phyloP scores from a whole-genome alignment of 768 basidiomycete species.

The Serendipita sp. region DNA sequence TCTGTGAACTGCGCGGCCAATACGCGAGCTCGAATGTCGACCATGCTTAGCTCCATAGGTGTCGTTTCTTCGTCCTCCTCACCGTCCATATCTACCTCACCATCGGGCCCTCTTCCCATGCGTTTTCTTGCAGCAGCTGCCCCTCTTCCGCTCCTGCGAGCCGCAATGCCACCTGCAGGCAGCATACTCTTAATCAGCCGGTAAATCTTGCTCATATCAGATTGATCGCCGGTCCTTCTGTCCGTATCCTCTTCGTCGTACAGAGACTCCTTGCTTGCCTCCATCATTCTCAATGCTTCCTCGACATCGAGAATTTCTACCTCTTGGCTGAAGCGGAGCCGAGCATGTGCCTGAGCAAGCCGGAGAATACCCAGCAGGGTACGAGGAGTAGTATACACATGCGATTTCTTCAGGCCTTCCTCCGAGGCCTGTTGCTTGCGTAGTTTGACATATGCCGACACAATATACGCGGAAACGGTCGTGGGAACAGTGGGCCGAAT shows the following conservation, averaged over 20 bases:
- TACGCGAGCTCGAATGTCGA: slow-evolving; percentile 77
- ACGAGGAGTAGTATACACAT: slow-evolving; percentile 90
- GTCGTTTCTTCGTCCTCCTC: slow-evolving; percentile 46
- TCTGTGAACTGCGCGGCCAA: slow-evolving; percentile 84
- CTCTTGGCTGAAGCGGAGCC: slow-evolving; percentile 65
- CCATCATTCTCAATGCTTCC: slow-evolving; percentile 93
- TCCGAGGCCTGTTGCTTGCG: slow-evolving; percentile 89
- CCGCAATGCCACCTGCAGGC: slow-evolving; percentile 18
- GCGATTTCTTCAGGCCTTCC: slow-evolving; percentile 70
- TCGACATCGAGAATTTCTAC: slow-evolving; percentile 85
- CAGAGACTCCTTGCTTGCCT: slow-evolving; percentile 85
- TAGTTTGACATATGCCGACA: slow-evolving; percentile 88
- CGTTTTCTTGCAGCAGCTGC: slow-evolving; percentile 21
- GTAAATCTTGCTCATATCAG: slow-evolving; percentile 71
- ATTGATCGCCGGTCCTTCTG: slow-evolving; percentile 51
- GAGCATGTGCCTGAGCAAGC: slow-evolving; percentile 85
- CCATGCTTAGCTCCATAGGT: slow-evolving; percentile 58
- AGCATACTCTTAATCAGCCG: slow-evolving; percentile 83
- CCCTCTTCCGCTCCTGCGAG: slow-evolving; percentile 24
- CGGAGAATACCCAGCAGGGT: slow-evolving; percentile 90
- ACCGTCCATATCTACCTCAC: slow-evolving; percentile 49
- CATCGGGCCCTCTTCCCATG: slow-evolving; percentile 51
- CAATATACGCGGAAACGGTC: slow-evolving; percentile 80
- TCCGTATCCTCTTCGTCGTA: slow-evolving; percentile 63
- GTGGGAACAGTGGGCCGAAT: slow-evolving; percentile 82